A percentile compares a stretch with the other conserved stretches of the same genome.
phyloP scores from a whole-genome alignment of 345 rosid genomes.

The Citrus medica region DNA sequence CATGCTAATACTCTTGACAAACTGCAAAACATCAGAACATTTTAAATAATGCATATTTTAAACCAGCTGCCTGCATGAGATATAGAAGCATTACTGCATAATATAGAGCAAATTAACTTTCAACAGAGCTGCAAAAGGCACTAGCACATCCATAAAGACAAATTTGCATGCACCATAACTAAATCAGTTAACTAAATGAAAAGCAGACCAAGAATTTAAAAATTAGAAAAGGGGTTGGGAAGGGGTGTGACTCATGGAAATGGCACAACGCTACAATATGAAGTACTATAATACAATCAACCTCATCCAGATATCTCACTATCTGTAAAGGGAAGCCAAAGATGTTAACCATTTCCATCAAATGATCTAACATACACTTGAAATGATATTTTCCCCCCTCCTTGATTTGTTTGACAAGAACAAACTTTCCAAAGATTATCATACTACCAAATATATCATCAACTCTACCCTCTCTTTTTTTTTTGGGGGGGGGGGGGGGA shows the following conservation, averaged over 20 bases:
- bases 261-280: neutral
- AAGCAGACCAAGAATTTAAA: neutral
- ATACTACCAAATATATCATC: neutral
- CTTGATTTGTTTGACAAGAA: neutral
- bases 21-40: slow-evolving; percentile 27
- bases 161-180: neutral
- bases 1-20: slow-evolving; percentile 20
- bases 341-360: neutral
- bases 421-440: neutral
- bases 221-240: neutral
- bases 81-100: slow-evolving; percentile 11
- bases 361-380: neutral
- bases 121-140: neutral
- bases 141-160: neutral
- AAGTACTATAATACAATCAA: neutral
- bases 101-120: neutral
- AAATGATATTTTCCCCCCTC: neutral
- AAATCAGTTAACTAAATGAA: neutral
- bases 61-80: slow-evolving; percentile 28
- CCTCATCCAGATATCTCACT: neutral
- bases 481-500: no score
- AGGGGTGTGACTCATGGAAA: neutral
- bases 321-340: neutral
- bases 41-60: slow-evolving; percentile 26
- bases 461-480: neutral